Evolutionary conservation across 805 yeast species (phyloP).

Genomic region (Starmerella sp.): DNA sequence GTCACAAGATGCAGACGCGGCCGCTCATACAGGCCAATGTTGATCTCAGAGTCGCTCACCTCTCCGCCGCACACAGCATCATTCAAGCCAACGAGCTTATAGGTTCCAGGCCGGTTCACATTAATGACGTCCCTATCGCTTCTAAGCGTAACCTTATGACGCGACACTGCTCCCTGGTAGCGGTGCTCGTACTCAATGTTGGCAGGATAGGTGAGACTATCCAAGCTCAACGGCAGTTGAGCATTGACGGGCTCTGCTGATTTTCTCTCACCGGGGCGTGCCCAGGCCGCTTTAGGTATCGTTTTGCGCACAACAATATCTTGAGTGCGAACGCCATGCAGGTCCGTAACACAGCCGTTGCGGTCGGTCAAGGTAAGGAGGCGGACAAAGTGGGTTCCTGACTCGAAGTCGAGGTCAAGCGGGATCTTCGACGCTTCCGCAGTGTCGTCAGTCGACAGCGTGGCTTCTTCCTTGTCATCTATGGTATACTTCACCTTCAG

Average conservation of each 20-base stretch:
- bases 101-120: conserved; percentile 38
- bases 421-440: conserved; percentile 32
- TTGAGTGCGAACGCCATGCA: conserved; percentile 49
- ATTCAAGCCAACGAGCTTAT: conserved; percentile 35
- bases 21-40: conserved; percentile 36
- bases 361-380: conserved; percentile 59
- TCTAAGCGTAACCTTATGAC: background rate
- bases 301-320: conserved; percentile 58
- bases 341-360: conserved; percentile 66
- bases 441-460: conserved; percentile 1
- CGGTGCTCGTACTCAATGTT: conserved; percentile 10
- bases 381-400: conserved; percentile 63
- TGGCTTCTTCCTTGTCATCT: conserved; percentile 10
- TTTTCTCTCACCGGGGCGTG: conserved; percentile 29
- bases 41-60: conserved; percentile 32
- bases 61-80: conserved; percentile 46
- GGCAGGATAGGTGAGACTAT: conserved; percentile 13
- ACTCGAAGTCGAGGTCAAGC: conserved; percentile 27
- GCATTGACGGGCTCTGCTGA: conserved; percentile 32
- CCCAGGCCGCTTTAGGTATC: conserved; percentile 48
- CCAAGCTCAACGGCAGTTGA: background rate
- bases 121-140: conserved; percentile 21
- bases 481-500: conserved; percentile 60
- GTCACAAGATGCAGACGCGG: conserved; percentile 36
- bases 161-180: background rate